A percentile compares a stretch with the other conserved stretches of the same genome.
Evolutionary conservation across 768 basidiomycete species (phyloP).

Genomic region (Lentinula edodes): DNA sequence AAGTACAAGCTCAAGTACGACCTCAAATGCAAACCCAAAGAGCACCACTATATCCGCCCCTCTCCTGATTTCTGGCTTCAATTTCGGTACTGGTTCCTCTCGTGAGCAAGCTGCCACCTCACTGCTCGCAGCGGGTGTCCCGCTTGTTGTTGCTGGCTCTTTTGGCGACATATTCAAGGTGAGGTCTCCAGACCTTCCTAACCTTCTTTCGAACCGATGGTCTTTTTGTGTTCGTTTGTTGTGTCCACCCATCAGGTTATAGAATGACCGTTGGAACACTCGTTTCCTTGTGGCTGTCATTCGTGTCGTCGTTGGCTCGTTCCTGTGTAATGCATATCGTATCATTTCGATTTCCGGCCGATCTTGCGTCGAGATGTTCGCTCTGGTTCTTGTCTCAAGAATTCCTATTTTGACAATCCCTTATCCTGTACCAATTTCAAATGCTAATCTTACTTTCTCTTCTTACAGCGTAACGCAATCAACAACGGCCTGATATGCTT

Average conservation of each 20-base stretch:
- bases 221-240: too few relatives aligned
- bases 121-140: slow-evolving; percentile 88
- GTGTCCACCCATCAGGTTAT: too few relatives aligned
- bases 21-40: slow-evolving; percentile 12
- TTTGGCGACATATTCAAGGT: slow-evolving; percentile 97
- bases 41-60: slow-evolving; percentile 49
- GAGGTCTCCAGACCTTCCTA: background rate
- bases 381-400: too few relatives aligned
- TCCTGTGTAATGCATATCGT: too few relatives aligned
- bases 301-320: too few relatives aligned
- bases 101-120: slow-evolving; percentile 99
- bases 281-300: too few relatives aligned
- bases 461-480: slow-evolving; percentile 77
- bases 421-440: background rate
- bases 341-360: too few relatives aligned
- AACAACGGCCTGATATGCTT: slow-evolving; percentile 97
- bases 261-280: too few relatives aligned
- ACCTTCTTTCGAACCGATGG: too few relatives aligned
- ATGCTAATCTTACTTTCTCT: background rate
- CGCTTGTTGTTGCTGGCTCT: slow-evolving; percentile 92
- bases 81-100: slow-evolving; percentile 98
- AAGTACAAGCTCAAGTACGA: slow-evolving; percentile 25
- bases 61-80: slow-evolving; percentile 88
- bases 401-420: too few relatives aligned
- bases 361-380: too few relatives aligned